These are phyloP conservation scores for Trichoderma oligosporum DNA, from an alignment of 2,329 filamentous ascomycete species.

Conservation along the genomic window DNA sequence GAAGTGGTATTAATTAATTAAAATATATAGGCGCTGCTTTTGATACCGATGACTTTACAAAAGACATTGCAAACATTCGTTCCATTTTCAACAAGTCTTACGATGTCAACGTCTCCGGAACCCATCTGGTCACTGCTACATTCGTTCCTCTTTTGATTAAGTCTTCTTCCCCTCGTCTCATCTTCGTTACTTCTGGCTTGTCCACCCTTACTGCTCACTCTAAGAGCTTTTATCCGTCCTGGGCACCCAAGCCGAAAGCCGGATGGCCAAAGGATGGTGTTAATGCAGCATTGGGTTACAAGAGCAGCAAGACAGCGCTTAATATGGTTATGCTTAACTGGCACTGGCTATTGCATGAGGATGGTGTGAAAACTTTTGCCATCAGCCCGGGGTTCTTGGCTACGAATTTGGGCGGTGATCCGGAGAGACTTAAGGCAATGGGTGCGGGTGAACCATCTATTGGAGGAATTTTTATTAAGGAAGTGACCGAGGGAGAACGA, in stretches of 20 bases:
- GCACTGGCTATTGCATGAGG: slow-evolving; percentile 40
- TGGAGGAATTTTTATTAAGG: slow-evolving; percentile 38
- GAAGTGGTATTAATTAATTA: neutral
- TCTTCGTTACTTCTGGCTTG: slow-evolving; percentile 47
- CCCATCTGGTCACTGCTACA: slow-evolving; percentile 38
- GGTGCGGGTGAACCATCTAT: slow-evolving; percentile 35
- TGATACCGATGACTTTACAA: slow-evolving; percentile 33
- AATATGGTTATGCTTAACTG: slow-evolving; percentile 41
- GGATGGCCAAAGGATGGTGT: slow-evolving; percentile 54
- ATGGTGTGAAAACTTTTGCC: slow-evolving; percentile 49
- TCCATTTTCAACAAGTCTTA: slow-evolving; percentile 44
- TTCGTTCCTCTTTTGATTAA: slow-evolving; percentile 44
- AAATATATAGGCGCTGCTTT: slow-evolving; percentile 38
- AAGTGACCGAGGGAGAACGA: slow-evolving; percentile 41
- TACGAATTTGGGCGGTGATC: slow-evolving; percentile 40
- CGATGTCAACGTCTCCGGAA: slow-evolving; percentile 49
- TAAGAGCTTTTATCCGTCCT: slow-evolving; percentile 26
- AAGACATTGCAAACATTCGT: slow-evolving; percentile 32
- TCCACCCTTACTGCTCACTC: slow-evolving; percentile 36
- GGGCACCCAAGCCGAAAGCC: slow-evolving; percentile 27
- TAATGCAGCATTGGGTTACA: slow-evolving; percentile 23
- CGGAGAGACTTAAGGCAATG: slow-evolving; percentile 31
- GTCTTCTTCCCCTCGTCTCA: slow-evolving; percentile 41
- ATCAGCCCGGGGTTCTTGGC: slow-evolving; percentile 49
- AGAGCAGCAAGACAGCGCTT: slow-evolving; percentile 27